Base-by-base conservation (phyloP, 1,139 yeast genomes). In the Geotrichum reessii region DNA sequence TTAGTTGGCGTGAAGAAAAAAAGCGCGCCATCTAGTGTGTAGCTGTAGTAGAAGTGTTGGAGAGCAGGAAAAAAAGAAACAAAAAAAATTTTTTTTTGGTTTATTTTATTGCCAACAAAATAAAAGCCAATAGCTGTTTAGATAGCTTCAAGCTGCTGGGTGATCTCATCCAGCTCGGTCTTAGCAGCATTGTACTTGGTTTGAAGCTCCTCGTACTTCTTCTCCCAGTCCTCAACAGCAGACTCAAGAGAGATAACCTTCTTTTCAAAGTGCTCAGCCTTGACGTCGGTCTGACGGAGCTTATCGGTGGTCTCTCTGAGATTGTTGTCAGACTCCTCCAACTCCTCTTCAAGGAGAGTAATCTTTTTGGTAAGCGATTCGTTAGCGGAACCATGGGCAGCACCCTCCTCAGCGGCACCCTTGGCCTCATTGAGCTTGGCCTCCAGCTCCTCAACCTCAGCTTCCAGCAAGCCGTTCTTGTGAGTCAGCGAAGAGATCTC, bases 201-300 rank as follows among this genome's bases (percentile, higher is more conserved):
- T 66, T 87, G 79, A 75, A 93, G 79, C 71, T 90, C 97, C 78
- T 93, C 98, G 72, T 80, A 87, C 79, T 90, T 91, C 80, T 83
- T 83, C 79, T 93, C 99, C 83, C 89, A 82, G 63, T 87, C 90
- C 69, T 90, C 95, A 77, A 89, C 90, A 78, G 93, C 98, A 65
- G 86, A 79, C 78, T 93, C 98, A 71, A 92, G 82, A 33, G 96
- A 88, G 60, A 90, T 82, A 63, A 93, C 96, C 79, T 88, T 90
- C 78, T 96, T 89, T 78, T 92, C 97, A 76, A 91, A 83, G 77
- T 90, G 96, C 78, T 95, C 99, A 65, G 95, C 95, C 79, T 91
- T 90, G 78, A 95, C 85, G 72, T 95, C 99, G 62, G 96, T 86
- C 74, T 90, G 96, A 76, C 97, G 90, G 74, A 92, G 83, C 80